These are phyloP conservation scores for Candida wancherniae DNA, from an alignment of 805 yeast genomes.

Conservation along the genomic window DNA sequence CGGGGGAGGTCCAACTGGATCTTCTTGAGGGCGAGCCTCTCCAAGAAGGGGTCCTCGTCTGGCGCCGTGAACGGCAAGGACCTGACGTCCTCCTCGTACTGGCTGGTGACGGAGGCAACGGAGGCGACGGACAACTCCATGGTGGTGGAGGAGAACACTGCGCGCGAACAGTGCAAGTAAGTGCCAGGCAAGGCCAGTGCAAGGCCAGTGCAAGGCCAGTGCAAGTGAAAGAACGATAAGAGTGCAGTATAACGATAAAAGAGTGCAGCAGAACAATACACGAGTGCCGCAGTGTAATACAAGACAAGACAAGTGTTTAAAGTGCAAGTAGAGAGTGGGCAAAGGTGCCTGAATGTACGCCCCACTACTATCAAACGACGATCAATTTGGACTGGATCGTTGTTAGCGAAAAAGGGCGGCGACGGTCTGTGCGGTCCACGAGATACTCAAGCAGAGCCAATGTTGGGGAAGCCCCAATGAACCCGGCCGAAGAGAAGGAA, in stretches of 20 bases:
- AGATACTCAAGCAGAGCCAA: slow-evolving; percentile 10
- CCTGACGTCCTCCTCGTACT: slow-evolving; percentile 9
- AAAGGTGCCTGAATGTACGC: too few relatives aligned
- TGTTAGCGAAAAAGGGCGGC: slow-evolving; percentile 21
- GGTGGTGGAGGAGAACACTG: too few relatives aligned
- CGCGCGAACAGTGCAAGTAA: too few relatives aligned
- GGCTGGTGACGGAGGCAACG: slow-evolving; percentile 4
- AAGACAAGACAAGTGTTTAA: too few relatives aligned
- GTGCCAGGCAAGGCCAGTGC: too few relatives aligned
- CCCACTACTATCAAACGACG: slow-evolving; percentile 23
- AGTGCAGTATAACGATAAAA: too few relatives aligned
- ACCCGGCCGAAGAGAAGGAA: slow-evolving; percentile 13
- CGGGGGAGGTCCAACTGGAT: slow-evolving; percentile 15
- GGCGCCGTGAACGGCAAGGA: too few relatives aligned
- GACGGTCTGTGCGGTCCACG: slow-evolving; percentile 15
- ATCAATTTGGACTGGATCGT: slow-evolving; percentile 17
- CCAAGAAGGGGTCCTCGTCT: slow-evolving; percentile 10
- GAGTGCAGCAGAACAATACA: too few relatives aligned
- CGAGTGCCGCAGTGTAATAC: too few relatives aligned
- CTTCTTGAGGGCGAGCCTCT: slow-evolving; percentile 10
- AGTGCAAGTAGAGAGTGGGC: neutral
- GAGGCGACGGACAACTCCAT: slow-evolving; percentile 3
- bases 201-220: too few relatives aligned
- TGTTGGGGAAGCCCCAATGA: slow-evolving; percentile 18
- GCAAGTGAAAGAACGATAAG: too few relatives aligned